Conservation (phyloP, 192 early-diverging fungal species). For the Anaeromyces robustus region DNA sequence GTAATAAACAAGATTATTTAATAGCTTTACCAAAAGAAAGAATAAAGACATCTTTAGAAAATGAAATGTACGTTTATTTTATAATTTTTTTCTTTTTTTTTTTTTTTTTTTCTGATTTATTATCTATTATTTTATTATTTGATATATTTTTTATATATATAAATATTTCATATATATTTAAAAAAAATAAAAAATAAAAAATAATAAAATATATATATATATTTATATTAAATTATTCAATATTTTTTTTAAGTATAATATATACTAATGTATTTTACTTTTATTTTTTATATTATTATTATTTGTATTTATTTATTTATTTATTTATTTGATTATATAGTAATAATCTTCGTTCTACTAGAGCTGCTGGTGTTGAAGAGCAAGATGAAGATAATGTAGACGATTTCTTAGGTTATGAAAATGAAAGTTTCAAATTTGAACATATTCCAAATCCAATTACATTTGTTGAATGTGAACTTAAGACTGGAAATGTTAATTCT, state of each 20-base stretch:
- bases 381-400: slow-evolving; percentile 44
- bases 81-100: no score
- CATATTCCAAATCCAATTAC: slow-evolving; percentile 54
- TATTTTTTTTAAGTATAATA: no score
- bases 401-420: slow-evolving; percentile 67
- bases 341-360: slow-evolving; percentile 42
- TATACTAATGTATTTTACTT: no score
- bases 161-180: no score
- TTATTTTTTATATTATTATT: slow-evolving; percentile 9
- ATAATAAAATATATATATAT: no score
- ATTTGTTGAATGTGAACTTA: slow-evolving; percentile 30
- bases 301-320: not conserved
- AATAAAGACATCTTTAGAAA: slow-evolving; percentile 51
- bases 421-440: slow-evolving; percentile 63
- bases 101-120: no score
- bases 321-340: slow-evolving; percentile 16
- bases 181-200: no score
- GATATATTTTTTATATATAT: not conserved
- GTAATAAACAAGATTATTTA: slow-evolving; percentile 71
- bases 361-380: slow-evolving; percentile 47
- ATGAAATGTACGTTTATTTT: slow-evolving; percentile 39
- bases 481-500: not conserved
- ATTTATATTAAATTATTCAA: no score
- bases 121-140: slow-evolving; percentile 8
- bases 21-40: slow-evolving; percentile 47